Percentiles rank a stretch among this genome's conserved stretches.
phyloP scores from a whole-genome alignment of 257 asterid species.

The Plantago major region DNA sequence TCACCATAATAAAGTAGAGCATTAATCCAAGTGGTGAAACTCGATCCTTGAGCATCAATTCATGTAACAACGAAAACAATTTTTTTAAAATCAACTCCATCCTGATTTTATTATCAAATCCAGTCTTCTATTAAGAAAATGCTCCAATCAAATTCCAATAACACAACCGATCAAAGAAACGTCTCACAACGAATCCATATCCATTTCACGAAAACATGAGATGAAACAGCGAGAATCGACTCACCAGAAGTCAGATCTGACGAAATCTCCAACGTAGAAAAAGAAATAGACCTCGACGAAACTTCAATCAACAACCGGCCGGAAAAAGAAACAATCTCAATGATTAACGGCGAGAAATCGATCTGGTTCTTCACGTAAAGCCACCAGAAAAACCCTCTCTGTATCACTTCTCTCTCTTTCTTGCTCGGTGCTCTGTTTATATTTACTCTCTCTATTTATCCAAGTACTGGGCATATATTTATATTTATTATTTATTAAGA shows the following conservation, averaged over 20 bases:
- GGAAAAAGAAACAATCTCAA: conserved; percentile 21
- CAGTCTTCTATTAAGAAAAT: no score
- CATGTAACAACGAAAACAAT: background rate
- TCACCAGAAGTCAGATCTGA: conserved; percentile 75
- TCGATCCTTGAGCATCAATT: no score
- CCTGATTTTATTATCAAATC: no score
- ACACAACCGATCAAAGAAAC: no score
- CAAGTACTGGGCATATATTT: background rate
- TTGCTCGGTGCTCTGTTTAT: conserved; percentile 9
- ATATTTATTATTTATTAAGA: conserved; percentile 1
- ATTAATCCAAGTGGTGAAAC: background rate
- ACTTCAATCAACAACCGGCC: conserved; percentile 34
- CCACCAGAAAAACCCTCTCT: conserved; percentile 25
- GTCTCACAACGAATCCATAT: no score
- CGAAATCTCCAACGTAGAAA: conserved; percentile 17
- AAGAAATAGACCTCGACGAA: conserved; percentile 22
- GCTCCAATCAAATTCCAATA: background rate
- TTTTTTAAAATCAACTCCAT: no score
- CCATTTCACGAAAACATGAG: conserved; percentile 1
- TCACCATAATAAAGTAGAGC: no score
- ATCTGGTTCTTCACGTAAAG: conserved; percentile 18
- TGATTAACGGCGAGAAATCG: conserved; percentile 33
- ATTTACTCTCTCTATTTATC: conserved; percentile 15
- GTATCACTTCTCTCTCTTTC: conserved; percentile 17
- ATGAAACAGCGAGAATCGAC: conserved; percentile 23